Evolutionary conservation across 1,284 basidiomycete species (phyloP), one percentile per base, ranked within the genome.

Genomic region (Laetiporus sulphureus): DNA sequence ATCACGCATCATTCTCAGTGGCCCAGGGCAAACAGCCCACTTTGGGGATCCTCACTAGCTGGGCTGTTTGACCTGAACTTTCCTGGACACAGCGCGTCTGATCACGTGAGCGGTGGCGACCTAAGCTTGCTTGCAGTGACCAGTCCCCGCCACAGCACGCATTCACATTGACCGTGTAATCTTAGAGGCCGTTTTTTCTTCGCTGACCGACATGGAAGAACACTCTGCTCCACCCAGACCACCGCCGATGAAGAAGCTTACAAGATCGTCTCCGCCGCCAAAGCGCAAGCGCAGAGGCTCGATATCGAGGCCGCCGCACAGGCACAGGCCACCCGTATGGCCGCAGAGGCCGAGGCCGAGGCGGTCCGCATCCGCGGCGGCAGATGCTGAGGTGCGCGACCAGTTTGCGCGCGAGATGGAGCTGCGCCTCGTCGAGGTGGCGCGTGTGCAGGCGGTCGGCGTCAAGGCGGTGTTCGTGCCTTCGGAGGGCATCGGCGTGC

Each of bases 391-490:
- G 27, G 78, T 88, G 19, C 50, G 62, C 16, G 79, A 87, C 52
- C 61, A 66, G 39, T 89, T 83, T 55, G 84, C 85, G 5, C 72
- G 79, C 34, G 83, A 87, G 64, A 87, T 87, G 83, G 73, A 75
- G 57, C 54, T 83, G 44, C 66, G 77, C 32, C 66, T 84, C 35
- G 64, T 80, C 46, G 86, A 89, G 42, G 72, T 89, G 22, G 53
- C 65, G 29, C 71, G 77, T 37, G 68, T 87, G 21, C 54, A 63
- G 38, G 83, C 85, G 3, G 89, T 76, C 53, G 86, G 85, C 4
- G 57, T 71, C 36, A 82, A 69, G 65, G 75, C 86, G 0, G 62
- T 89, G 11, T 89, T 89, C 58, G 83, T 78, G 5, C 80, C 85
- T 4, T 65, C 69, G 1, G 80, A 83, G 5, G 71, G 70, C 10